Evolutionary conservation across 2,329 filamentous ascomycete species (phyloP).

Genomic region (Ampelomyces quisqualis): DNA sequence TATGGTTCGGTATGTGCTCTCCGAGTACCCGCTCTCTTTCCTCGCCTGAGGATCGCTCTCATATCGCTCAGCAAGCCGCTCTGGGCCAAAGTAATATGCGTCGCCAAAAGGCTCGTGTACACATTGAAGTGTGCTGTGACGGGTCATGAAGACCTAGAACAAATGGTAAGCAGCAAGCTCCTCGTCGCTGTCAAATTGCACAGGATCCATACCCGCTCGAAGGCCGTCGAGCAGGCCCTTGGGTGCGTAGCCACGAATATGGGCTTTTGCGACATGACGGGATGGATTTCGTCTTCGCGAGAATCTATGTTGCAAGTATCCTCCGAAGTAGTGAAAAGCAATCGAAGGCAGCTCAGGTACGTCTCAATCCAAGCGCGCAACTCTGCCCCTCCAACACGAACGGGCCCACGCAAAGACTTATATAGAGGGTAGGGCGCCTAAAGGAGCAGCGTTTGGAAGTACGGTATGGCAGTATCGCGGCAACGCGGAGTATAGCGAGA

Average conservation of each 20-base stretch:
- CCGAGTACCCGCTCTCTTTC: constrained; percentile 62
- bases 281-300: constrained; percentile 10
- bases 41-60: constrained; percentile 63
- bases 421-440: too few species aligned
- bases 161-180: background rate
- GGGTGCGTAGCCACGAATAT: constrained; percentile 95
- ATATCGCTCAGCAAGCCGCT: constrained; percentile 79
- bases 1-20: constrained; percentile 74
- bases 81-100: constrained; percentile 93
- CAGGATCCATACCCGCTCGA: constrained; percentile 85
- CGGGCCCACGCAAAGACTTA: constrained; percentile 32
- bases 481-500: background rate
- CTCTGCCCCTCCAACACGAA: constrained; percentile 15
- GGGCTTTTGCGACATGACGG: constrained; percentile 69
- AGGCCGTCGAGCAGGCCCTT: constrained; percentile 92
- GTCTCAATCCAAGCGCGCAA: constrained; percentile 30
- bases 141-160: constrained; percentile 83
- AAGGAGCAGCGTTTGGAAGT: constrained; percentile 6
- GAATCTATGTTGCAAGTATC: constrained; percentile 20
- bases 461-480: background rate
- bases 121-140: constrained; percentile 75
- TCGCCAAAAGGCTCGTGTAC: constrained; percentile 97
- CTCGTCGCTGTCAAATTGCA: background rate
- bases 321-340: background rate
- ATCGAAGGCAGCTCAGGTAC: constrained; percentile 25